Evolutionary conservation across 805 yeast genomes (phyloP).

Genomic region (Wickerhamomyces chaumierensis): DNA sequence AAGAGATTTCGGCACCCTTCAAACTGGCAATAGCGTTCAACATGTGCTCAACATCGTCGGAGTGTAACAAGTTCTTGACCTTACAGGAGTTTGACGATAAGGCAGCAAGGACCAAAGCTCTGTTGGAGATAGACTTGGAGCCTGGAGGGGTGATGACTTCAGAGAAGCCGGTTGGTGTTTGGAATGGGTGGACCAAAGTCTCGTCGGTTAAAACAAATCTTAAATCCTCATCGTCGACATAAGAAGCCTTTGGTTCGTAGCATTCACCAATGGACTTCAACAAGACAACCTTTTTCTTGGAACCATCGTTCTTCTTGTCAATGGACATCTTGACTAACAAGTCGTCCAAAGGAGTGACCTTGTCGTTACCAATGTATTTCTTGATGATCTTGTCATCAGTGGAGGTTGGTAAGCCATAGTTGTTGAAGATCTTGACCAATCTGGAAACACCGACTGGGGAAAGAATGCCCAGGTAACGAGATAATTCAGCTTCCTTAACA

Average conservation of each 20-base stretch:
- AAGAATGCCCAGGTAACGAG: conserved; percentile 82
- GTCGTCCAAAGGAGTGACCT: conserved; percentile 64
- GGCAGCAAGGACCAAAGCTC: conserved; percentile 90
- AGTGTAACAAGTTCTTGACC: conserved; percentile 78
- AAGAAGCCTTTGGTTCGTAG: conserved; percentile 78
- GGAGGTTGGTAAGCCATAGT: conserved; percentile 79
- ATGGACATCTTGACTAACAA: conserved; percentile 82
- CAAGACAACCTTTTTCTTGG: conserved; percentile 77
- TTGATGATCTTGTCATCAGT: conserved; percentile 62
- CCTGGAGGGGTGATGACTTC: conserved; percentile 78
- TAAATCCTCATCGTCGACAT: conserved; percentile 70
- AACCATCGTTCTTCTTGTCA: conserved; percentile 94
- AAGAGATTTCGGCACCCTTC: conserved; percentile 69
- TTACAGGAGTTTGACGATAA: conserved; percentile 77
- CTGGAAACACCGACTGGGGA: conserved; percentile 93
- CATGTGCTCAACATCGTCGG: conserved; percentile 96
- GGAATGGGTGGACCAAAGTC: conserved; percentile 51
- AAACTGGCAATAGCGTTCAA: conserved; percentile 70
- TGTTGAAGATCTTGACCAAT: conserved; percentile 66
- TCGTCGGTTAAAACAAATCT: conserved; percentile 79
- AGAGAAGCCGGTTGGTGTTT: conserved; percentile 17
- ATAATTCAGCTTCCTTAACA: conserved; percentile 86
- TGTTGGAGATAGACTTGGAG: conserved; percentile 90
- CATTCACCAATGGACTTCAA: conserved; percentile 82
- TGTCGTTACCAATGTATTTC: conserved; percentile 49